phyloP scores from a whole-genome alignment of 495 filamentous ascomycete species.

The Penicillium maclennaniae region DNA sequence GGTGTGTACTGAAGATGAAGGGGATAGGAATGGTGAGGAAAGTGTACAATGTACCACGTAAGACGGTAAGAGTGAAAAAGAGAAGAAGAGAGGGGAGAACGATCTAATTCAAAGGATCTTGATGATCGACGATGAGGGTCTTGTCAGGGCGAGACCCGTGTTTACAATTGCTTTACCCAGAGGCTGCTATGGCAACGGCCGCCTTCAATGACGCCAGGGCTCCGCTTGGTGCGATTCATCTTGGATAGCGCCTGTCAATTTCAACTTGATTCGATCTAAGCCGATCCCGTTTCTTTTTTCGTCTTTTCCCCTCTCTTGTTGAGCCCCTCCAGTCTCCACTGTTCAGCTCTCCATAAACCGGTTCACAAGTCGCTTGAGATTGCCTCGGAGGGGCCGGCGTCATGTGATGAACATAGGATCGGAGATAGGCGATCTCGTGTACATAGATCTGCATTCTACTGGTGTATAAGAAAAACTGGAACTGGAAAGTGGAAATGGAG shows the following conservation, averaged over 20 bases:
- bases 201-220: conserved; percentile 32
- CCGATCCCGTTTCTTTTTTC: conserved; percentile 20
- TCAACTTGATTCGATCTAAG: conserved; percentile 15
- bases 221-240: conserved; percentile 12
- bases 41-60: background rate
- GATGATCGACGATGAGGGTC: conserved; percentile 25
- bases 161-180: conserved; percentile 27
- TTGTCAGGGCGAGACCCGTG: conserved; percentile 27
- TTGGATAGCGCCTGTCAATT: conserved; percentile 14
- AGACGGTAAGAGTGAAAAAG: conserved; percentile 3
- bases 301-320: conserved; percentile 7
- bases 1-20: conserved; percentile 6
- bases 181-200: conserved; percentile 45
- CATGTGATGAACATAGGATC: conserved; percentile 17
- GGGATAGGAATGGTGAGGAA: background rate
- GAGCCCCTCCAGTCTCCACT: conserved; percentile 21
- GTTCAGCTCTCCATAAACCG: conserved; percentile 23
- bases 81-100: conserved; percentile 10
- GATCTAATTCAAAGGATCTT: conserved; percentile 19
- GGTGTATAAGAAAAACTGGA: too few species aligned
- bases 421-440: background rate
- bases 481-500: too few species aligned
- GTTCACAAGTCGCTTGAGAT: background rate
- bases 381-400: conserved; percentile 6
- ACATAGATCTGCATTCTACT: background rate